phyloP scores from a whole-genome alignment of 169 alveolate species.

The Eimeria nieschulzi region DNA sequence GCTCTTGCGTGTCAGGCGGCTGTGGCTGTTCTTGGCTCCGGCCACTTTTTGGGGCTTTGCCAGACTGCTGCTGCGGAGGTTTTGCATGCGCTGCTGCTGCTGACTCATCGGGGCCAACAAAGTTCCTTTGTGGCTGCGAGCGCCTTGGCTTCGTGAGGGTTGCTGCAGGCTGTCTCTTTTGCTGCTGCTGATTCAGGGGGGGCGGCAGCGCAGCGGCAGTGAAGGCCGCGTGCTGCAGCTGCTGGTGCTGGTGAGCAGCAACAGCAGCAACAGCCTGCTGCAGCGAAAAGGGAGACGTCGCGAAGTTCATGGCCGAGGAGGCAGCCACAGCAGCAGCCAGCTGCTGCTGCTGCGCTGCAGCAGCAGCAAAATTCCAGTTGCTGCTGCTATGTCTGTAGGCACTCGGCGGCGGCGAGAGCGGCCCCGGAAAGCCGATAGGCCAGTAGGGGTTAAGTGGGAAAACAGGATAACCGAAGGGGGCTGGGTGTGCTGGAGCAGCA shows the following conservation, averaged over 20 bases:
- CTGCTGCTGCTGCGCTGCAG: background rate
- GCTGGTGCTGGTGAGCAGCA: background rate
- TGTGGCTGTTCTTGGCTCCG: background rate
- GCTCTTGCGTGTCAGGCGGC: constrained; percentile 23
- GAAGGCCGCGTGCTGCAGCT: background rate
- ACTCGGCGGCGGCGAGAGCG: constrained; percentile 6
- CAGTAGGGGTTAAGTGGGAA: background rate
- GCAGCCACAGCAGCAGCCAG: background rate
- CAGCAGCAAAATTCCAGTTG: background rate
- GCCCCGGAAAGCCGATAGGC: constrained; percentile 31
- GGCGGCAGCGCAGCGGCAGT: background rate
- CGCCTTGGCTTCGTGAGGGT: background rate
- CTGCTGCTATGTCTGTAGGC: background rate
- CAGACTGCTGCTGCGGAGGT: background rate
- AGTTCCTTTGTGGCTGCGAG: background rate
- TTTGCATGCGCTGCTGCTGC: constrained; percentile 10
- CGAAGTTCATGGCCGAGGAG: background rate
- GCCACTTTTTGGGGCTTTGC: background rate
- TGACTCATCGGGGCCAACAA: background rate
- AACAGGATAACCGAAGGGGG: background rate
- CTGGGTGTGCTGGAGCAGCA: background rate
- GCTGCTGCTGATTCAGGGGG: background rate
- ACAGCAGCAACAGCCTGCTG: constrained; percentile 4
- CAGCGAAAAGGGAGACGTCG: background rate
- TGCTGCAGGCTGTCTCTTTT: background rate